Evolutionary conservation across 306 rosid species (phyloP).

Genomic region (Styphnolobium japonicum): DNA sequence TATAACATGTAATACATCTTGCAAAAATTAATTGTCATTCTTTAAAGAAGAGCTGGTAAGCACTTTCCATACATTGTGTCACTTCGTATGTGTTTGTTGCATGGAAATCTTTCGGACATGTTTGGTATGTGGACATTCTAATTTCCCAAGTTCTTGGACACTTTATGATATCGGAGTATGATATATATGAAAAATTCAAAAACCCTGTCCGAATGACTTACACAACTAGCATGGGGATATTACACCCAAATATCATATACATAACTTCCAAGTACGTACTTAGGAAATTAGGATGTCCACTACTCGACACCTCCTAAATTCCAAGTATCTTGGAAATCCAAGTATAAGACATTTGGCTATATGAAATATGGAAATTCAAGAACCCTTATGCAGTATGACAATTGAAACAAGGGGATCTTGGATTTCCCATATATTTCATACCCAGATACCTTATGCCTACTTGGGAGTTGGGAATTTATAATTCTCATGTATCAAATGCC

Average conservation of each 20-base stretch:
- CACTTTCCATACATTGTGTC: background rate
- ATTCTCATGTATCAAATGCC: background rate
- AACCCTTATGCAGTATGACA: too few relatives aligned
- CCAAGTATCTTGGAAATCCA: background rate
- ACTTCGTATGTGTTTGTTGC: background rate
- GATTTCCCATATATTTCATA: background rate
- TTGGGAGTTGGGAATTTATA: background rate
- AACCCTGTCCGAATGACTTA: background rate
- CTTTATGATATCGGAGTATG: background rate
- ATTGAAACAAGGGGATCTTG: background rate
- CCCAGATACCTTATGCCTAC: too few relatives aligned
- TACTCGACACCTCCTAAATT: background rate
- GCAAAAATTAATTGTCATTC: background rate
- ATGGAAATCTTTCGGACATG: background rate
- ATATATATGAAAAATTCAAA: background rate
- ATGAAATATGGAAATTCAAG: background rate
- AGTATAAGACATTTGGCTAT: background rate
- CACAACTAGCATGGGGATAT: background rate
- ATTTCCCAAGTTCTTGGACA: background rate
- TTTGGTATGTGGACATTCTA: background rate
- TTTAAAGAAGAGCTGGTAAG: background rate
- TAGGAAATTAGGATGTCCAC: background rate
- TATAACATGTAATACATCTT: constrained; percentile 14
- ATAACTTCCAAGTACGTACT: background rate
- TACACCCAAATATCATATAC: background rate